Conservation (phyloP, 202 grass and related monocot species). For the Miscanthus sacchariflorus region DNA sequence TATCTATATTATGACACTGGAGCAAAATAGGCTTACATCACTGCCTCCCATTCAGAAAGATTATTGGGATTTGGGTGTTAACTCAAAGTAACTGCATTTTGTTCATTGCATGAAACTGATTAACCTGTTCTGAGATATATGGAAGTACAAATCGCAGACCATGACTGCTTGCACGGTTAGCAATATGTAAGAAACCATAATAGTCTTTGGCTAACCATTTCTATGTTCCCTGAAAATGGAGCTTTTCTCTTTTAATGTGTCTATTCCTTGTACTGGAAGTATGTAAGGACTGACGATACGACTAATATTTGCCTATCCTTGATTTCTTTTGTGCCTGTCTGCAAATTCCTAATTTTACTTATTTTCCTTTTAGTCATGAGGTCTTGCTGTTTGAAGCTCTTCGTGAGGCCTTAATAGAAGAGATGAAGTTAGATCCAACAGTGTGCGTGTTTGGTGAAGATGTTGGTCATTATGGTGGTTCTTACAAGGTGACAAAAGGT, state of each 20-base stretch:
- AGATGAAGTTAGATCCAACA: slow-evolving; percentile 77
- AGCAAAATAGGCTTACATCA: neutral
- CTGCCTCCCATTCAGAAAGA: neutral
- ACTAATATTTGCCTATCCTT: slow-evolving; percentile 1
- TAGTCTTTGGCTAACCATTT: neutral
- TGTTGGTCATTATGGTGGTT: slow-evolving; percentile 84
- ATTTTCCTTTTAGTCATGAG: slow-evolving; percentile 65
- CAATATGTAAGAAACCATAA: neutral
- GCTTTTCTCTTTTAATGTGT: neutral
- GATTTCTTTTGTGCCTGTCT: neutral
- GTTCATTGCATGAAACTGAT: neutral
- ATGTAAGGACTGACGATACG: neutral
- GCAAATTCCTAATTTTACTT: slow-evolving; percentile 25
- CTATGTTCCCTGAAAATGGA: neutral
- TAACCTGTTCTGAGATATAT: slow-evolving; percentile 7
- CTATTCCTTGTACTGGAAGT: neutral
- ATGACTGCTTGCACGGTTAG: neutral
- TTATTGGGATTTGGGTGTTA: neutral
- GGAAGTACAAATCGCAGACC: neutral
- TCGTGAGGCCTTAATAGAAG: slow-evolving; percentile 80
- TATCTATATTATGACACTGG: neutral
- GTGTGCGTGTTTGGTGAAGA: slow-evolving; percentile 90
- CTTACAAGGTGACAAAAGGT: slow-evolving; percentile 87
- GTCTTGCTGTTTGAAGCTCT: slow-evolving; percentile 80
- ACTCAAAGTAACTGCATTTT: neutral